These are phyloP conservation scores for Tetrahymena elliotti DNA, from an alignment of 73 alveolate genomes.

Conservation along the genomic window DNA sequence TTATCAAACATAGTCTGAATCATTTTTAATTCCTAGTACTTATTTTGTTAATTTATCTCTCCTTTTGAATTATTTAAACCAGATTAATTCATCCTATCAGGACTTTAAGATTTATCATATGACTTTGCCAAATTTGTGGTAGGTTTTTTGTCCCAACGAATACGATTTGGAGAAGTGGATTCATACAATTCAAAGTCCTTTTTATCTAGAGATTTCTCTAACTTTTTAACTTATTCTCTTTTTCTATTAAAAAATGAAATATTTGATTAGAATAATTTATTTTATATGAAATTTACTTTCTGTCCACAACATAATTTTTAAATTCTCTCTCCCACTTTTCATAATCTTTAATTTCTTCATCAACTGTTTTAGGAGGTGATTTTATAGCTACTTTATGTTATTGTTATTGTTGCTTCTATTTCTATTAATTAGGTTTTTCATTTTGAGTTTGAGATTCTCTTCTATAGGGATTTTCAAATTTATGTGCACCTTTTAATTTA, in stretches of 20 bases:
- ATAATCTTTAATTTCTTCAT: neutral
- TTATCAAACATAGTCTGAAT: neutral
- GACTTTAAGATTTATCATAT: neutral
- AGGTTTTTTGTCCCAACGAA: constrained; percentile 7
- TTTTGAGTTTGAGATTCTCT: neutral
- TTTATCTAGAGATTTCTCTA: neutral
- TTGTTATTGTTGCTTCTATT: neutral
- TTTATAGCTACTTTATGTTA: neutral
- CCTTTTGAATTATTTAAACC: neutral
- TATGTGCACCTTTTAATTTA: neutral
- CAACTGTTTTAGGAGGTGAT: neutral
- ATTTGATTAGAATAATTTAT: neutral
- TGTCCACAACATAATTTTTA: neutral
- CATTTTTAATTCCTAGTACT: neutral
- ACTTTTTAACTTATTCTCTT: neutral
- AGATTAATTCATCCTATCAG: neutral
- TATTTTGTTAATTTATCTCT: neutral
- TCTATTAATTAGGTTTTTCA: neutral
- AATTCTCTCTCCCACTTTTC: neutral
- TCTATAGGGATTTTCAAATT: neutral
- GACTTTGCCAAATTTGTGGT: neutral
- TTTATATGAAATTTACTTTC: neutral
- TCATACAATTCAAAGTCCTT: constrained; percentile 27
- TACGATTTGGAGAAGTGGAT: constrained; percentile 36
- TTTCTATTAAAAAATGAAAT: neutral